These are phyloP conservation scores for Cryptococcus wingfieldii DNA, from an alignment of 1,284 basidiomycete species.

Conservation along the genomic window DNA sequence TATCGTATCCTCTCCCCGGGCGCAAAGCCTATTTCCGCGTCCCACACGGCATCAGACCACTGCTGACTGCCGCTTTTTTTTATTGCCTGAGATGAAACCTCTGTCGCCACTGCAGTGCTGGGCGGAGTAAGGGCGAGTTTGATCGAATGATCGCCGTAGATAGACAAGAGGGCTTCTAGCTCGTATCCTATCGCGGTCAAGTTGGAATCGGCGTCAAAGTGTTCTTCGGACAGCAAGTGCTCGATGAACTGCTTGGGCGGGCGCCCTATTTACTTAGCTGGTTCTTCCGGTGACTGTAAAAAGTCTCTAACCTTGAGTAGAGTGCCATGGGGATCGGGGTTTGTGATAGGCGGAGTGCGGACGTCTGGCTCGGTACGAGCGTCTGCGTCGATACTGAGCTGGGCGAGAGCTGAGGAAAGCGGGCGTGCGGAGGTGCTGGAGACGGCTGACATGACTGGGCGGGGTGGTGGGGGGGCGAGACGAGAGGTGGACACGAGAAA, in stretches of 20 bases:
- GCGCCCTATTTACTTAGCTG: neutral
- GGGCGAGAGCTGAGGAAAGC: neutral
- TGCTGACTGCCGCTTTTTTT: conserved; percentile 31
- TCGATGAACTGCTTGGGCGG: conserved; percentile 36
- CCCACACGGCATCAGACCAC: conserved; percentile 26
- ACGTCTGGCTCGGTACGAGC: neutral
- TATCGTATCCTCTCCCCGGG: conserved; percentile 58
- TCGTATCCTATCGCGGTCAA: conserved; percentile 39
- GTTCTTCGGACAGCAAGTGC: conserved; percentile 25
- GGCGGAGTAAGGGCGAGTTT: conserved; percentile 23
- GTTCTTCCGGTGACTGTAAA: no score
- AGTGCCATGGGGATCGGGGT: conserved; percentile 18
- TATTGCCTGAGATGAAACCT: neutral
- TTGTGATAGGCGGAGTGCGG: conserved; percentile 12
- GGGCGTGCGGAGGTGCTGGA: neutral
- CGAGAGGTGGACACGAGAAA: neutral
- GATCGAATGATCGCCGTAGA: conserved; percentile 69
- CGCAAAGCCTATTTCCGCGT: conserved; percentile 24
- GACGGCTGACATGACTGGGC: neutral
- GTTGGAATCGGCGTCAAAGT: conserved; percentile 30
- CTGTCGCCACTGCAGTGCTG: conserved; percentile 7
- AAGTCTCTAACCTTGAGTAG: conserved; percentile 12
- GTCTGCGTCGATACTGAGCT: neutral
- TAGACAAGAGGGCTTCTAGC: conserved; percentile 68
- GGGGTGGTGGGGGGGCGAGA: neutral